A percentile compares a stretch with the other conserved stretches of the same genome.
Evolutionary conservation across 1,284 basidiomycete species (phyloP).

Genomic region (Ganoderma sinense): DNA sequence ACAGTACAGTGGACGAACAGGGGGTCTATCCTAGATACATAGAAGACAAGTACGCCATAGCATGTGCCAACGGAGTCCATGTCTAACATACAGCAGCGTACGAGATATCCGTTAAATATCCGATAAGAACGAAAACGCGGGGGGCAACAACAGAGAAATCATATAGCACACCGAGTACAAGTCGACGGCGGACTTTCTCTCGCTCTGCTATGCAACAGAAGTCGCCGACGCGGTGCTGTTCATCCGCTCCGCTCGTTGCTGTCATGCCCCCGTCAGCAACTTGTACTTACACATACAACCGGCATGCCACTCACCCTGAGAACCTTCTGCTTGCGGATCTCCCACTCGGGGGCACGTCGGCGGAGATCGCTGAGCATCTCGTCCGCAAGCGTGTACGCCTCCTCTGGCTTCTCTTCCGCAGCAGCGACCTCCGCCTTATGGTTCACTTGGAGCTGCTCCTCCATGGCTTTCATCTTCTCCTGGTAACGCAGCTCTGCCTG

Average conservation of each 20-base stretch:
- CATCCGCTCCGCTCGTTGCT: constrained; percentile 37
- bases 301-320: constrained; percentile 41
- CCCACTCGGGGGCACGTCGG: constrained; percentile 68
- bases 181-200: constrained; percentile 15
- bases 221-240: constrained; percentile 19
- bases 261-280: neutral
- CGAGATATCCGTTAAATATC: constrained; percentile 31
- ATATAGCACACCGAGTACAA: constrained; percentile 25
- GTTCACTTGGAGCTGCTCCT: constrained; percentile 34
- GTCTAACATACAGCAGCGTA: constrained; percentile 13
- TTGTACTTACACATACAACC: neutral
- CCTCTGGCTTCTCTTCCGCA: constrained; percentile 30
- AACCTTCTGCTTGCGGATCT: constrained; percentile 55
- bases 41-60: constrained; percentile 5
- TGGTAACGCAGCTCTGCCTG: constrained; percentile 37
- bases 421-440: constrained; percentile 31
- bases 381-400: constrained; percentile 34
- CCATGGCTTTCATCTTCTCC: constrained; percentile 35
- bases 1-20: neutral
- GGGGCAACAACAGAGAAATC: constrained; percentile 20
- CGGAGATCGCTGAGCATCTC: constrained; percentile 53
- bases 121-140: constrained; percentile 30
- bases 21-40: neutral
- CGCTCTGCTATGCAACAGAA: constrained; percentile 19
- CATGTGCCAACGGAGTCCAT: constrained; percentile 1